Conservation (phyloP, 164 flowering plant species). For the Saururus chinensis region DNA sequence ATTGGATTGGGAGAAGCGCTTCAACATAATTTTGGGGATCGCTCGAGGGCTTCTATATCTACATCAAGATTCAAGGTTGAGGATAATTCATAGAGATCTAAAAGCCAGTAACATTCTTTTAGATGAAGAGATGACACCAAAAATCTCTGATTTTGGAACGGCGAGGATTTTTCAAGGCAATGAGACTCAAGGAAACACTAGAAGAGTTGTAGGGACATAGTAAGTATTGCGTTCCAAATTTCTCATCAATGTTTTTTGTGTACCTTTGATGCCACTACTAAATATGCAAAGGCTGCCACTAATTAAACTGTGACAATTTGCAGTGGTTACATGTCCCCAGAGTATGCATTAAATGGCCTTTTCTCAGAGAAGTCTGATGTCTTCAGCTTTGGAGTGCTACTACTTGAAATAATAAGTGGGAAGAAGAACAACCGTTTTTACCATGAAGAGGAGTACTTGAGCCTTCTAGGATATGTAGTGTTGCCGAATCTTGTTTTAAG, state of each 20-base stretch:
- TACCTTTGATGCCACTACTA: not conserved
- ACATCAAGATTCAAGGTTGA: slow-evolving; percentile 19
- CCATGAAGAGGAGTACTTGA: not conserved
- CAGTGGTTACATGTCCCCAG: slow-evolving; percentile 10
- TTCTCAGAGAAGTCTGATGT: slow-evolving; percentile 7
- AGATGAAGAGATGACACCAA: slow-evolving; percentile 35
- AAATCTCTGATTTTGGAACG: slow-evolving; percentile 59
- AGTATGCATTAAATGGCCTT: slow-evolving; percentile 1
- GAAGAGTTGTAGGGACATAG: slow-evolving; percentile 25
- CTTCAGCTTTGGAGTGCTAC: slow-evolving; percentile 3
- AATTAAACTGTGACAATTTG: not conserved
- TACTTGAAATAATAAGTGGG: slow-evolving; percentile 2
- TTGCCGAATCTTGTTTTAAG: not conserved
- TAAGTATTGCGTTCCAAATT: slow-evolving; percentile 9
- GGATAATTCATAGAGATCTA: slow-evolving; percentile 8
- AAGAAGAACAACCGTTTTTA: slow-evolving; percentile 2
- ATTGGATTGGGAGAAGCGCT: slow-evolving; percentile 18
- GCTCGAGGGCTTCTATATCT: slow-evolving; percentile 48
- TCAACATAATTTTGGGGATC: slow-evolving; percentile 26
- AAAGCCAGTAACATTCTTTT: slow-evolving; percentile 43
- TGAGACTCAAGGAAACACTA: slow-evolving; percentile 15
- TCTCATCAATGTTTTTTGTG: not conserved
- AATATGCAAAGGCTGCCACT: too few relatives aligned
- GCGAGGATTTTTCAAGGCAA: slow-evolving; percentile 27
- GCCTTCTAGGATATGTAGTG: slow-evolving; percentile 2